Evolutionary conservation across 768 basidiomycete species (phyloP), one percentile per base, ranked within the genome.

Genomic region (Mycena rebaudengoi): DNA sequence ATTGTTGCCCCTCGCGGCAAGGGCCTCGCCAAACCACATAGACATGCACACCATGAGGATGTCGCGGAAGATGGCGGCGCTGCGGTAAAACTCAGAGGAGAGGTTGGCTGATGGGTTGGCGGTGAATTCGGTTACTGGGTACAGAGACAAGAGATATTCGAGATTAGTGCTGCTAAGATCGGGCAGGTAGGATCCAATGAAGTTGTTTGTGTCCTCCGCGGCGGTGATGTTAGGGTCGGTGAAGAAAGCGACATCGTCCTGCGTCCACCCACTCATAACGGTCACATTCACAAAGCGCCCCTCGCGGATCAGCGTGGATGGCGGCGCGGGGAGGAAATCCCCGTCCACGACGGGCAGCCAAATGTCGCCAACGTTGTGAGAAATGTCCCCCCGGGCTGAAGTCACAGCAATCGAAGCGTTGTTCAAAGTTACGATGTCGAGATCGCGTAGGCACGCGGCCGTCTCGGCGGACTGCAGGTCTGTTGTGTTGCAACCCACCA

Each of bases 281-380:
- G 49, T 37, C 32, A 51, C 49, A 51, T 51, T 51, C 49, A 23
- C 49, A 37, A 51, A 51, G 49, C 33, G 49, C 49, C 30, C 30
- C 21, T 51, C 33, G 33, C 35, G 35, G 35, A 37, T 37, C 10
- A 37, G 35, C 35, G 35, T 37, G 35, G 35, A 37, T 18, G 35
- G 35, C 35, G 35, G 11, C 35, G 35, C 35, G 11, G 35, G 35
- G 35, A 37, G 35, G 35, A 37, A 37, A 37, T 37, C 35, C 35
- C 35, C 35, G 35, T 37, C 35, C 35, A 37, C 35, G 35, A 18
- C 35, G 35, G 35, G 35, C 35, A 37, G 18, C 35, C 35, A 37
- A 37, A 37, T 37, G 35, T 37, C 35, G 35, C 35, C 35, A 37
- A 37, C 18, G 35, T 37, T 37, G 35, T 37, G 35, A 37, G 35